A percentile compares a stretch with the other conserved stretches of the same genome.
Evolutionary conservation across 305 asterid genomes (phyloP).

Genomic region (Petunia hybrid): DNA sequence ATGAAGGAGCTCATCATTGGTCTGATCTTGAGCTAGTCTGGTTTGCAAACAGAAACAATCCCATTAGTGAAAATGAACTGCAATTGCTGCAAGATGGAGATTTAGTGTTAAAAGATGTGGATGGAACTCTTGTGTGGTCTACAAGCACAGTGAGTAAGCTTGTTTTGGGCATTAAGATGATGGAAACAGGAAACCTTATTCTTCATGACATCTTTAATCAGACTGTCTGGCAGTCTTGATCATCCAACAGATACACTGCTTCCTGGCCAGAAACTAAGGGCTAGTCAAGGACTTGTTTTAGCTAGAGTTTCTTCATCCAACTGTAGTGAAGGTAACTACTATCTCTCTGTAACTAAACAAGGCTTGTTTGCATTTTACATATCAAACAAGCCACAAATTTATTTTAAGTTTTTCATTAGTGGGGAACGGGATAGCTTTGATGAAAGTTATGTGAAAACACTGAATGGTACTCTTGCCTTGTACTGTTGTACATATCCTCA

Average conservation of each 20-base stretch:
- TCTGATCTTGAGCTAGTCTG: conserved; percentile 28
- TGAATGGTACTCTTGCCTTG: conserved; percentile 32
- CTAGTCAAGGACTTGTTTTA: conserved; percentile 27
- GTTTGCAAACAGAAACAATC: conserved; percentile 38
- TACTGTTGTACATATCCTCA: conserved; percentile 24
- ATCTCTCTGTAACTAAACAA: conserved; percentile 25
- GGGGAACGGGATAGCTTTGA: conserved; percentile 23
- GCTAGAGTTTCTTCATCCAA: conserved; percentile 27
- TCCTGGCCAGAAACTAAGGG: conserved; percentile 24
- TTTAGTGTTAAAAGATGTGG: conserved; percentile 30
- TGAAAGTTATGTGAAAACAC: conserved; percentile 29
- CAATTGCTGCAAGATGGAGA: conserved; percentile 35
- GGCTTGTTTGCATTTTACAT: conserved; percentile 29
- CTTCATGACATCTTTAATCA: conserved; percentile 27
- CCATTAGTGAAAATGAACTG: conserved; percentile 18
- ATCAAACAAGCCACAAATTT: background rate
- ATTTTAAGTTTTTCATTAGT: conserved; percentile 23
- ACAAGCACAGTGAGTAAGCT: conserved; percentile 26
- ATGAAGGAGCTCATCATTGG: background rate
- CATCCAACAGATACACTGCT: conserved; percentile 36
- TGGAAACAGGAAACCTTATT: conserved; percentile 24
- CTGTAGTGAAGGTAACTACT: conserved; percentile 30
- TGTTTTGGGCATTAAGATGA: conserved; percentile 18
- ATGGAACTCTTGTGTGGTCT: conserved; percentile 37
- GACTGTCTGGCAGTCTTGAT: conserved; percentile 39